Evolutionary conservation across 164 flowering plant genomes (phyloP), one percentile per base, ranked within the genome.

Genomic region (Houttuynia cordata): DNA sequence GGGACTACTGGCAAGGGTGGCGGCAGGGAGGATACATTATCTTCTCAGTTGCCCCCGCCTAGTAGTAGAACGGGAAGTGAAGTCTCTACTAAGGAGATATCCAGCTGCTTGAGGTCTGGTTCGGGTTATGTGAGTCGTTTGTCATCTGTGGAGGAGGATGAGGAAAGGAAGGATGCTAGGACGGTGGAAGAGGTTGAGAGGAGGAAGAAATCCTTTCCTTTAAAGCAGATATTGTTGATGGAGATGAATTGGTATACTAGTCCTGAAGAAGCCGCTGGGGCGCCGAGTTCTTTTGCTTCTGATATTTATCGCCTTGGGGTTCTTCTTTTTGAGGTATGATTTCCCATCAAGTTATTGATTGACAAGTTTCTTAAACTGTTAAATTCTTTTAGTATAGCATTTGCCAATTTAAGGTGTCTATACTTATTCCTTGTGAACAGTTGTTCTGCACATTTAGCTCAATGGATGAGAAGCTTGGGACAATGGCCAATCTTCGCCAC

Each of bases 171-270:
- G 6, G 71, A 70, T 41, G 65, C 63, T 20, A 54, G 55, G 12
- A 53, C 20, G 45, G 24, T 13, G 25, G 24, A 8, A 17, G 65
- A 20, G 20, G 50, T 53, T 53, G 65, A 37, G 3, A 41, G 22
- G 65, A 73, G 70, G 53, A 76, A 73, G 61, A 79, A 76, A 62
- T 58, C 71, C 2, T 83, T 90, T 62, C 97, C 97, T 12, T 71
- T 85, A 75, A 91, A 88, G 63, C 86, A 84, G 71, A 74, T 84
- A 45, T 73, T 94, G 77, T 70, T 70, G 30, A 77, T 83, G 87
- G 99, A 94, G 75, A 70, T 72, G 22, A 77, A 63, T 69, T 94
- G 99, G 99, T 94, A 94, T 64, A 80, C 85, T 8, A 86, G 93
- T 72, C 97, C 99, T 4, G 97, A 94, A 71, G 97, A 94, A 73